A percentile compares a stretch with the other conserved stretches of the same genome.
These are phyloP conservation scores for Rhizopus delemar DNA, from an alignment of 371 early-diverging fungal genomes.

Conservation along the genomic window DNA sequence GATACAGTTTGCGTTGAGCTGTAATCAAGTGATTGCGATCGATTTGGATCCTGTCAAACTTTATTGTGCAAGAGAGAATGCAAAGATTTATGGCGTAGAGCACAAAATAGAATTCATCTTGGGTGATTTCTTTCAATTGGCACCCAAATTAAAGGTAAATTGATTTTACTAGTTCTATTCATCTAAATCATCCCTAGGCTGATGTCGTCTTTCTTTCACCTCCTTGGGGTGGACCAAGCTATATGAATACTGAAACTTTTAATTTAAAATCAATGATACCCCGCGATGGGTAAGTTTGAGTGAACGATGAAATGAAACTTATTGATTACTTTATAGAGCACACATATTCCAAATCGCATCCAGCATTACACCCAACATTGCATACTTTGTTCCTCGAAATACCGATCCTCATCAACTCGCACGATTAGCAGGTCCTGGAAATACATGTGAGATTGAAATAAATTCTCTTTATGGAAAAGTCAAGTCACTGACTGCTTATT, in stretches of 20 bases:
- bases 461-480: conserved; percentile 60
- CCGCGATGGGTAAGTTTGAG: conserved; percentile 67
- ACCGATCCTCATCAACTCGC: conserved; percentile 60
- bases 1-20: conserved; percentile 90
- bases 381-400: conserved; percentile 86
- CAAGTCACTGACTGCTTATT: conserved; percentile 73
- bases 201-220: conserved; percentile 93
- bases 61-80: conserved; percentile 84
- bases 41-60: conserved; percentile 86
- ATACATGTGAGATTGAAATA: conserved; percentile 73
- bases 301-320: neutral
- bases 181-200: conserved; percentile 48
- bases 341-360: conserved; percentile 65
- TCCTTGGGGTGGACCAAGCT: conserved; percentile 89
- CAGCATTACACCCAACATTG: conserved; percentile 73
- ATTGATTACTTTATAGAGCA: conserved; percentile 34
- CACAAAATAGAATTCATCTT: conserved; percentile 90
- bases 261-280: conserved; percentile 75
- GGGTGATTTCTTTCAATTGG: conserved; percentile 79
- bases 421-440: conserved; percentile 52
- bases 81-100: conserved; percentile 85
- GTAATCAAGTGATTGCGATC: conserved; percentile 89
- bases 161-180: neutral
- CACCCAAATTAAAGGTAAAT: conserved; percentile 56
- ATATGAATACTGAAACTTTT: conserved; percentile 46